Conservation (phyloP, 2,329 filamentous ascomycete species). For the Cercospora sojina region DNA sequence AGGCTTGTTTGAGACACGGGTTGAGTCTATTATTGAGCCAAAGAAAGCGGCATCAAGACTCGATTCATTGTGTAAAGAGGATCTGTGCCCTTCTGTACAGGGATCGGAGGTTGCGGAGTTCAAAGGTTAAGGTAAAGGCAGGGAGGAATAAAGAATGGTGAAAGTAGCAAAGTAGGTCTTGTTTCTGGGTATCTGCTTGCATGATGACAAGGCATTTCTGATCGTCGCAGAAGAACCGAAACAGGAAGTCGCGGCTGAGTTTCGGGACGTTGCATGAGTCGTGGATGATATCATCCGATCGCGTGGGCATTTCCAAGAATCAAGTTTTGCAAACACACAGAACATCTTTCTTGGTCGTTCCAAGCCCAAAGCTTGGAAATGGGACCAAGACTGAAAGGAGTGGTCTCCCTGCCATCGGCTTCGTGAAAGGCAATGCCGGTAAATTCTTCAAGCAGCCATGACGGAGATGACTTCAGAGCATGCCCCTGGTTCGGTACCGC, state of each 20-base stretch:
- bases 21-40: background rate
- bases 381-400: background rate
- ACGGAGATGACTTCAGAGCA: background rate
- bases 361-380: background rate
- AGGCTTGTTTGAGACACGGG: background rate
- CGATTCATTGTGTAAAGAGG: background rate
- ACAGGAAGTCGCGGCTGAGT: background rate
- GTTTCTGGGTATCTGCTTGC: background rate
- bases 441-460: background rate
- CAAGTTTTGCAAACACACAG: background rate
- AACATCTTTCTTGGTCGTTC: background rate
- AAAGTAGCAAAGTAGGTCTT: too few species aligned
- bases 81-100: background rate
- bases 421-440: background rate
- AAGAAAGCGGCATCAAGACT: background rate
- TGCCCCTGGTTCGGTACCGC: too few species aligned
- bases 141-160: background rate
- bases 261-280: background rate
- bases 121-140: background rate
- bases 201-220: background rate
- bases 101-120: background rate
- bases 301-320: background rate
- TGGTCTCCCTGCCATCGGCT: background rate
- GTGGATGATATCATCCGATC: background rate
- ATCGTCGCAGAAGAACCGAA: background rate